Percentiles rank a stretch among this genome's conserved stretches.
These are phyloP conservation scores for Plenodomus lindquistii DNA, from an alignment of 2,329 filamentous ascomycete species.

Conservation along the genomic window DNA sequence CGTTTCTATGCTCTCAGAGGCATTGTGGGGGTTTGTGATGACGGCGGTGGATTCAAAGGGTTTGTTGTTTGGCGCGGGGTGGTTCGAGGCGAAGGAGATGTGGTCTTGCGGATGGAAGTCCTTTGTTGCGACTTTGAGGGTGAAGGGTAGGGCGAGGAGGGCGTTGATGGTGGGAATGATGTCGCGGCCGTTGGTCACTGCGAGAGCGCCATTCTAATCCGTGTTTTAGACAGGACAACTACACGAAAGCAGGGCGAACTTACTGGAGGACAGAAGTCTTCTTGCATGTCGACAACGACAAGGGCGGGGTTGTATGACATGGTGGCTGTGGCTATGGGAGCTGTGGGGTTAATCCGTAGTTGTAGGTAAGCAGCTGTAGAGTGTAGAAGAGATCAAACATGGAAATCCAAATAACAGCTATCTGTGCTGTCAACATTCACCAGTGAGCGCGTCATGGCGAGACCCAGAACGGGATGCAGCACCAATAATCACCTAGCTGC, in stretches of 20 bases:
- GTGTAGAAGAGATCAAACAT: neutral
- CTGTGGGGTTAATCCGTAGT: neutral
- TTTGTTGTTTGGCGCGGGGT: constrained; percentile 62
- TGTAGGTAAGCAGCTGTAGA: neutral
- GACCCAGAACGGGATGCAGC: constrained; percentile 6
- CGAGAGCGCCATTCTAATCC: constrained; percentile 87
- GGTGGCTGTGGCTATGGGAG: neutral
- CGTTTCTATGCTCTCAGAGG: constrained; percentile 65
- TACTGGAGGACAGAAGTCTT: constrained; percentile 93
- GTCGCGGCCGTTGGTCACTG: constrained; percentile 73
- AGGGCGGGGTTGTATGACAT: constrained; percentile 57
- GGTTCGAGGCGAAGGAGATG: constrained; percentile 86
- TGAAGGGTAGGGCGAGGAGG: constrained; percentile 73
- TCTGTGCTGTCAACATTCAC: neutral
- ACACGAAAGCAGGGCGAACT: too few species aligned
- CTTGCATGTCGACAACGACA: constrained; percentile 84
- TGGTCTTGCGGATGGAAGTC: constrained; percentile 87
- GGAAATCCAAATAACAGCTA: neutral
- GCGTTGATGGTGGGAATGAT: constrained; percentile 73
- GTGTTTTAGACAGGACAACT: too few species aligned
- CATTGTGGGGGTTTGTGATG: constrained; percentile 69
- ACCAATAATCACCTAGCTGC: constrained; percentile 2
- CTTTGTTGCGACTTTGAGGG: constrained; percentile 79
- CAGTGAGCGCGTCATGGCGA: neutral
- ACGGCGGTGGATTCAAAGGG: constrained; percentile 69